Base-by-base conservation (phyloP, 176 grass and related monocot genomes). In the Ensete ventricosum region DNA sequence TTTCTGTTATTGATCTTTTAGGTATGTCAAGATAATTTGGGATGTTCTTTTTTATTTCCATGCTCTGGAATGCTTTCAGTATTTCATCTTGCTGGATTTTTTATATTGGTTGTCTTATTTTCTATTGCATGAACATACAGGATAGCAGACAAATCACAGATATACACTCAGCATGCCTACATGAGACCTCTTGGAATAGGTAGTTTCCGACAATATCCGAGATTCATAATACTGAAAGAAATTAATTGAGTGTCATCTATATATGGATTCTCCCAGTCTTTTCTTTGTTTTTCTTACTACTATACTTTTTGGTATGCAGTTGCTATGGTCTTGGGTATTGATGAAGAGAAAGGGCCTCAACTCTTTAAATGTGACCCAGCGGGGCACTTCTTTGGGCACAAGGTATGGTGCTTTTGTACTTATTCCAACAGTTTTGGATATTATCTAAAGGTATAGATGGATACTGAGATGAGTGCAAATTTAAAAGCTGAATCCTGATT, bases 121-220 rank as follows among this genome's bases (percentile, higher is more conserved):
- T 43, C 3, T 43, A 48, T 77, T 34, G 19, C n/a, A 27, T 57
- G 73, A 9, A n/a, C 52, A 58, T 54, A 77, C 83, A 99, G 96
- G 96, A 89, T 92, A 59, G 96, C 96, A 77, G 96, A 99, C 68
- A 99, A 99, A 82, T 90, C 96, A 77, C 91, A 99, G 82, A 83
- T 99, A 83, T 99, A 99, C 79, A 99, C 96, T 9, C 96, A 99
- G 23, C 96, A 99, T 86, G 91, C 91, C 9, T 99, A 99, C 69
- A 99, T 99, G 96, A 91, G 96, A 69, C 96, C 96, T 68, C 91
- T 99, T 60, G 96, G 96, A 83, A 74, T 99, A 78, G 96, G 96
- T 99, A 81, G 88, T 86, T 77, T 25, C 54, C 50, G 26, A 2
- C 12, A 12, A 21, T 50, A 6, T 26, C 13, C 71, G 16, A 59